Percentiles rank a stretch among this genome's conserved stretches.
These are phyloP conservation scores for Fusarium secorum DNA, from an alignment of 2,329 filamentous ascomycete genomes.

Conservation along the genomic window DNA sequence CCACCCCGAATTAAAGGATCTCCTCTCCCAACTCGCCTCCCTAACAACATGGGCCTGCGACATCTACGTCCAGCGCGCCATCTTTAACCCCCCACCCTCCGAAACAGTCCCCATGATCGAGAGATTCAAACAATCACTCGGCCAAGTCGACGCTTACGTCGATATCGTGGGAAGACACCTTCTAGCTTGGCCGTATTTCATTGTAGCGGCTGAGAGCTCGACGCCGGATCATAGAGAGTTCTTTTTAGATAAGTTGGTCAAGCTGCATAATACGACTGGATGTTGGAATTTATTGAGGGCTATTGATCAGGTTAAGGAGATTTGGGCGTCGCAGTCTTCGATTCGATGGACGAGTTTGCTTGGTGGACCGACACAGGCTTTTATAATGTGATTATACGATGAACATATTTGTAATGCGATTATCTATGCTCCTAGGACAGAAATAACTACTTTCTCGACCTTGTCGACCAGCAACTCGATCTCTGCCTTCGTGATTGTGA, in stretches of 20 bases:
- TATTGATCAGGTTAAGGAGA: constrained; percentile 36
- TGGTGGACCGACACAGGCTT: constrained; percentile 33
- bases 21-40: constrained; percentile 25
- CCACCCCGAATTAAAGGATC: constrained; percentile 29
- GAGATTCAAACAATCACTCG: constrained; percentile 22
- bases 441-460: constrained; percentile 6
- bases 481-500: constrained; percentile 16
- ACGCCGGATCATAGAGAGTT: constrained; percentile 30
- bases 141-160: constrained; percentile 28
- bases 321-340: constrained; percentile 37
- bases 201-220: constrained; percentile 34
- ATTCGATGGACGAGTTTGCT: constrained; percentile 35
- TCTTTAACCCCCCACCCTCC: constrained; percentile 18
- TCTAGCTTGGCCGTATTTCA: constrained; percentile 35
- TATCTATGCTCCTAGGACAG: constrained; percentile 3
- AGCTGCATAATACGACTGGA: constrained; percentile 22
- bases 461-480: neutral
- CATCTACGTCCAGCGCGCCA: constrained; percentile 35
- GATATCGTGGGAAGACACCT: constrained; percentile 34
- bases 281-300: constrained; percentile 37
- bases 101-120: constrained; percentile 27
- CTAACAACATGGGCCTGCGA: constrained; percentile 31
- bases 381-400: constrained; percentile 30
- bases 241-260: constrained; percentile 31
- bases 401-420: too few relatives aligned